A percentile compares a stretch with the other conserved stretches of the same genome.
phyloP scores from a whole-genome alignment of 768 basidiomycete species.

The Leccinum subgranulosum region DNA sequence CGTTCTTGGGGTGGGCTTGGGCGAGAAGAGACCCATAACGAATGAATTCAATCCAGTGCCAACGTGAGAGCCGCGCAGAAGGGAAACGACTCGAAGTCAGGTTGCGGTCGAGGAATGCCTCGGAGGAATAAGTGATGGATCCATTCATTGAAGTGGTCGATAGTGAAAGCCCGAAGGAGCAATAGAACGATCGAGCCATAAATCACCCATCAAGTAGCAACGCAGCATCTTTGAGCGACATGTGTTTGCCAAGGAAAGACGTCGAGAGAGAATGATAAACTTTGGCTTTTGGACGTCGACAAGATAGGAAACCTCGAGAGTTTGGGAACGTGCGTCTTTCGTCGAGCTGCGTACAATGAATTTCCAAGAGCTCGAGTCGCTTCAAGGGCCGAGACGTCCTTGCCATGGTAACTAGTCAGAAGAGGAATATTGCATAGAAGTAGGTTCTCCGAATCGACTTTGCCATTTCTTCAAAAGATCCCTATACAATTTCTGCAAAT shows the following conservation, averaged over 20 bases:
- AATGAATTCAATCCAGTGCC: conserved; percentile 81
- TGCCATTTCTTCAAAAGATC: conserved; percentile 57
- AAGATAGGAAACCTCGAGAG: conserved; percentile 83
- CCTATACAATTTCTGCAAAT: conserved; percentile 54
- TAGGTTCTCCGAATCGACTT: conserved; percentile 36
- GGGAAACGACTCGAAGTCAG: conserved; percentile 77
- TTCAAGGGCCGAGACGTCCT: conserved; percentile 75
- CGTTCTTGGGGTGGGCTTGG: conserved; percentile 85
- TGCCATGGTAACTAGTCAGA: conserved; percentile 60
- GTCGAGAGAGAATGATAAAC: conserved; percentile 67
- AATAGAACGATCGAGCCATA: conserved; percentile 76
- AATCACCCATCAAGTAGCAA: conserved; percentile 74
- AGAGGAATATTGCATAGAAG: conserved; percentile 61
- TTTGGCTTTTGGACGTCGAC: conserved; percentile 71
- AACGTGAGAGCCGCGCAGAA: conserved; percentile 63
- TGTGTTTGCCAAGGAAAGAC: conserved; percentile 88
- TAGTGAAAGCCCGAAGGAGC: conserved; percentile 86
- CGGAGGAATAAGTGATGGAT: conserved; percentile 87
- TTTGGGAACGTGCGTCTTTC: conserved; percentile 69
- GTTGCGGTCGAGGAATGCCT: conserved; percentile 87
- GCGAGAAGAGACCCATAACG: conserved; percentile 90
- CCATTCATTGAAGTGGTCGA: conserved; percentile 89
- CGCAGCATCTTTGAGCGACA: conserved; percentile 76
- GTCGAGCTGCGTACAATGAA: conserved; percentile 56
- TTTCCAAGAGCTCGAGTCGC: conserved; percentile 71